Base-by-base conservation (phyloP, 2,329 filamentous ascomycete species). In the Penicillium verrucosum region DNA sequence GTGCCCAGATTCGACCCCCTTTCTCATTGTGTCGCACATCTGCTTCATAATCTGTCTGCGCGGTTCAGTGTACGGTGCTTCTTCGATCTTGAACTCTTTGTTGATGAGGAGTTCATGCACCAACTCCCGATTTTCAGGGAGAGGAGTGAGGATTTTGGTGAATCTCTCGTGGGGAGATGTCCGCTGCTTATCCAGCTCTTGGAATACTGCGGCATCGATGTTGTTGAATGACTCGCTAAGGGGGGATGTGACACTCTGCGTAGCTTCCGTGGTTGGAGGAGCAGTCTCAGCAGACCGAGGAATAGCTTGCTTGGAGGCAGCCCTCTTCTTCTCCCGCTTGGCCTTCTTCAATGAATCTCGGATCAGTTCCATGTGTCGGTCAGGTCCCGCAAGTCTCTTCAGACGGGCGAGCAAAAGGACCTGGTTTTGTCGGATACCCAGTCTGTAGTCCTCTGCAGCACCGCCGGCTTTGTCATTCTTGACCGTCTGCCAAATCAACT, bases 401-500 rank as follows among this genome's bases (percentile, higher is more conserved):
- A 88, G 80, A 54, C 82, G 79, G 60, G 82, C 84, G 38, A 87
- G 76, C 25, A 88, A 74, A 55, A 86, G 79, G 54, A 85, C 82
- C 65, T 88, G 85, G 59, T 87, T 87, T 59, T 87, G 81, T 25
- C 84, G 78, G 57, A 88, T 87, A n/a, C 85, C 85, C 62, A 85
- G 80, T 36, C 80, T 78, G 65, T 87, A 88, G 56, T 88, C 85
- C 41, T 81, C 81, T 3, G 84, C 83, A 37, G 85, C 85, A 51
- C 83, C 82, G 43, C 84, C 85, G 9, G 80, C 79, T 25, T 75
- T 81, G 53, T 86, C 84, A 60, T 85, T 80, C 65, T 87, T 87
- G 57, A 87, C 85, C 2, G 83, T 85, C 69, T 87, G 85, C 82
- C 85, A 85, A 16, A 88, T 88, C 18, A 84, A 78, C 65, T 88